These are phyloP conservation scores for Backusella mclennaniae DNA, from an alignment of 192 early-diverging fungal genomes.

Conservation along the genomic window DNA sequence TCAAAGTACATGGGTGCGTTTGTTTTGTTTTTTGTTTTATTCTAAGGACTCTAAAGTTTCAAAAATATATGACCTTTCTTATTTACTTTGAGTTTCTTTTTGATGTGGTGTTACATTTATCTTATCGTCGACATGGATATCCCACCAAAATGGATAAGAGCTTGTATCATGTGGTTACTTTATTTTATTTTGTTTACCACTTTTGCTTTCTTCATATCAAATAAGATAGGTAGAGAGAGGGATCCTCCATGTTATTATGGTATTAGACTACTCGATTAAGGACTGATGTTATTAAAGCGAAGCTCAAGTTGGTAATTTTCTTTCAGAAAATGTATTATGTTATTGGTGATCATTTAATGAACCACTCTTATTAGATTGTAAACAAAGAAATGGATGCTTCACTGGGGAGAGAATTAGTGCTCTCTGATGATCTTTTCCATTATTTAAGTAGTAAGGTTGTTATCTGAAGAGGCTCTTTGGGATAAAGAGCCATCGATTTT, in stretches of 20 bases:
- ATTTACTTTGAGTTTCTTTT: background rate
- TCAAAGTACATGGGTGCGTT: background rate
- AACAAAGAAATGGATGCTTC: background rate
- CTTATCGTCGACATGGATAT: background rate
- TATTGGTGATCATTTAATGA: background rate
- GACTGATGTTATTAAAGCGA: background rate
- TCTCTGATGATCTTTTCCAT: background rate
- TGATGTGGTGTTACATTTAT: background rate
- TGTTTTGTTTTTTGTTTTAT: background rate
- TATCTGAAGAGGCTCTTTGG: background rate
- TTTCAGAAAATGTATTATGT: background rate
- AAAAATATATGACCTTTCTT: background rate
- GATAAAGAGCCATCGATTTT: background rate
- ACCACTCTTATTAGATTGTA: too few species aligned
- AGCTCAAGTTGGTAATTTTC: too few species aligned
- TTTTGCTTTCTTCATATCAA: background rate
- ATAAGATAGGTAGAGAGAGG: background rate
- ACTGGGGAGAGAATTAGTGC: background rate
- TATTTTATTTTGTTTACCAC: background rate
- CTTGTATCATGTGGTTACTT: background rate
- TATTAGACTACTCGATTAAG: too few species aligned
- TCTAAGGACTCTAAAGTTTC: background rate
- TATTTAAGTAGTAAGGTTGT: background rate
- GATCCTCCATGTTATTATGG: background rate
- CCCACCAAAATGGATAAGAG: background rate